Base-by-base conservation (phyloP, 441 rosid genomes). In the Arabidopsis hybrid region DNA sequence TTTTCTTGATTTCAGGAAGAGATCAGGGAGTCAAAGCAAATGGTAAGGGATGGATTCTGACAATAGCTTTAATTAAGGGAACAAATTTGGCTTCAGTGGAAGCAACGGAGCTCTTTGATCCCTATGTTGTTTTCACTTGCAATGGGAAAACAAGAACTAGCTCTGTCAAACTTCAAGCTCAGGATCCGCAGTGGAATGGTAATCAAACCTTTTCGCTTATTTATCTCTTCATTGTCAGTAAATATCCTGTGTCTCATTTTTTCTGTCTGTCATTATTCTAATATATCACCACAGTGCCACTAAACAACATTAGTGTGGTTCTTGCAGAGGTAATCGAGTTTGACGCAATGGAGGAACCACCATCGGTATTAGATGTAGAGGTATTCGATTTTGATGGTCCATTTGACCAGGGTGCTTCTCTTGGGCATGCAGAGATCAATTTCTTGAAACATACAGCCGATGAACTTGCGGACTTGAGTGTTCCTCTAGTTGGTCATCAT, bases 281-380 rank as follows among this genome's bases (percentile, higher is more conserved):
- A 72, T 45, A 3, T 0, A 52, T 35, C 42, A 17, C 32, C 64
- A 42, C 51, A 11, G 4, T 75, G 53, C 56, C 7, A 65, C 18
- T 71, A 60, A 34, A 66, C 10, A 46, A 43, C 64, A 62, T 50
- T 50, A 47, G 67, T 68, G 66, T 60, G 76, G 50, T 71, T 64
- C 76, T 70, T 84, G 82, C 89, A 92, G 97, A 94, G 73, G 80
- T 90, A 68, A 85, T 92, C 36, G 97, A 92, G 83, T 92, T 94
- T 80, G 97, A 94, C 77, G 97, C 97, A 11, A 89, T 89, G 92
- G 95, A 94, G 73, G 99, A 90, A 79, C 94, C 91, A 5, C 99
- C 97, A 5, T 94, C 97, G 5, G 89, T 95, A 68, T 80, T 95
- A 68, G 94, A 87, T 78, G 85, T 89, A 65, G 97, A 94, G 76